Percentiles rank a stretch among this genome's conserved stretches.
Conservation (phyloP, 495 filamentous ascomycete genomes). For the Hypoxylon rickii region DNA sequence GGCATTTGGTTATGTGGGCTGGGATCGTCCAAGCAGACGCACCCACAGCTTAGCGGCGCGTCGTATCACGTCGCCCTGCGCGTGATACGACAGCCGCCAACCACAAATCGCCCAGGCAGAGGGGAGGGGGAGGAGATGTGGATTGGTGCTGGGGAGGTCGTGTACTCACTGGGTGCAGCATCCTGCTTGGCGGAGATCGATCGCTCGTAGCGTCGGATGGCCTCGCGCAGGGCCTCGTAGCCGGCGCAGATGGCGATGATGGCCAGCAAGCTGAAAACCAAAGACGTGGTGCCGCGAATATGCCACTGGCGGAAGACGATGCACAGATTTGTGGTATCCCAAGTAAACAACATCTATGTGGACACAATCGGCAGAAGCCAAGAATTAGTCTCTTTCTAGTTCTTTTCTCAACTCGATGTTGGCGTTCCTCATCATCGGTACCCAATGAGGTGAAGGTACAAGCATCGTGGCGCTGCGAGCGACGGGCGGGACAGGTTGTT, state of each 20-base stretch:
- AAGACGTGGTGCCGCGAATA: constrained; percentile 67
- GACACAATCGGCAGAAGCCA: not conserved
- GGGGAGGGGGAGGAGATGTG: not conserved
- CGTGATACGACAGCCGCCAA: constrained; percentile 17
- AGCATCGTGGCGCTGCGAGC: constrained; percentile 5
- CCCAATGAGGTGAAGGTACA: constrained; percentile 12
- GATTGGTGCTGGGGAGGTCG: constrained; percentile 6
- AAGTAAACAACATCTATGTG: constrained; percentile 94
- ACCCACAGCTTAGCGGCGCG: constrained; percentile 1
- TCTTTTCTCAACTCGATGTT: not conserved
- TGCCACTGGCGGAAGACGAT: constrained; percentile 94
- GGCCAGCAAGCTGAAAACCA: constrained; percentile 79
- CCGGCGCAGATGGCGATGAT: constrained; percentile 83
- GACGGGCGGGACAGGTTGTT: constrained; percentile 3
- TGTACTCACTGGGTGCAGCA: constrained; percentile 59
- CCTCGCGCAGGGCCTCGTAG: constrained; percentile 85
- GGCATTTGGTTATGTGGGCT: constrained; percentile 1
- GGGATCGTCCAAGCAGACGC: not conserved
- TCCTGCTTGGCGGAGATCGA: constrained; percentile 57
- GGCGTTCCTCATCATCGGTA: not conserved
- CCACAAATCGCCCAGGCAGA: not conserved
- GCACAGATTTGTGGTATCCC: constrained; percentile 89
- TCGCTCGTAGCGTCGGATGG: constrained; percentile 76
- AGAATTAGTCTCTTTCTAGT: constrained; percentile 6
- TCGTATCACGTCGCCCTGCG: not conserved